These are phyloP conservation scores for Aspergillus sp. DNA, from an alignment of 2,329 filamentous ascomycete species.

Conservation along the genomic window DNA sequence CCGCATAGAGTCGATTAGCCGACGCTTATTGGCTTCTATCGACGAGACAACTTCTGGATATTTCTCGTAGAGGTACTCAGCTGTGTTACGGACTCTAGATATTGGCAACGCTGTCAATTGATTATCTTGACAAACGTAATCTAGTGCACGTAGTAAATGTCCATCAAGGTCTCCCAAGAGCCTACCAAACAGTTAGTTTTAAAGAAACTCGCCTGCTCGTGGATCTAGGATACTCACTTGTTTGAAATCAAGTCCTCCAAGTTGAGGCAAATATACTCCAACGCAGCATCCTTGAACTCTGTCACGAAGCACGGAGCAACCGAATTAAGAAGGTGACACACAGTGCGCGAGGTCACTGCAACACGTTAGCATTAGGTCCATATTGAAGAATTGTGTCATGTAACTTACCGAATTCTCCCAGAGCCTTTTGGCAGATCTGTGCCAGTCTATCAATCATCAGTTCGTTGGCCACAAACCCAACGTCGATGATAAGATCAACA, in stretches of 20 bases:
- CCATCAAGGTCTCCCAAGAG: conserved; percentile 82
- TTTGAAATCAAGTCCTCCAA: conserved; percentile 92
- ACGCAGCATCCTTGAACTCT: conserved; percentile 80
- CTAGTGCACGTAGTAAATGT: conserved; percentile 77
- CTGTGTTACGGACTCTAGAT: conserved; percentile 71
- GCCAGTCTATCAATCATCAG: conserved; percentile 91
- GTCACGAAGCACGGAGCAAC: conserved; percentile 80
- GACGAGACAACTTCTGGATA: conserved; percentile 46
- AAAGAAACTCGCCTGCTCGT: not conserved
- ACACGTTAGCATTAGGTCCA: conserved; percentile 20
- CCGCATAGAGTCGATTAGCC: conserved; percentile 73
- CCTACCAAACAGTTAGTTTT: conserved; percentile 35
- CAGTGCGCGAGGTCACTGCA: conserved; percentile 76
- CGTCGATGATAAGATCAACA: conserved; percentile 84
- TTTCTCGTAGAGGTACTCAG: conserved; percentile 49
- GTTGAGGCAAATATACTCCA: conserved; percentile 91
- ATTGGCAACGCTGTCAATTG: conserved; percentile 77
- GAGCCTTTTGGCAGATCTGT: conserved; percentile 80
- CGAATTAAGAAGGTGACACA: conserved; percentile 79
- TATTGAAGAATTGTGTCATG: not conserved
- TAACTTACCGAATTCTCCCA: conserved; percentile 71
- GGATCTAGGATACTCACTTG: conserved; percentile 46
- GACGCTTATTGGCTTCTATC: conserved; percentile 50
- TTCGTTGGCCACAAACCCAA: conserved; percentile 88
- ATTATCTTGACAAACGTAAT: conserved; percentile 76